Evolutionary conservation across 768 basidiomycete genomes (phyloP).

Genomic region (Amanita inopinata): DNA sequence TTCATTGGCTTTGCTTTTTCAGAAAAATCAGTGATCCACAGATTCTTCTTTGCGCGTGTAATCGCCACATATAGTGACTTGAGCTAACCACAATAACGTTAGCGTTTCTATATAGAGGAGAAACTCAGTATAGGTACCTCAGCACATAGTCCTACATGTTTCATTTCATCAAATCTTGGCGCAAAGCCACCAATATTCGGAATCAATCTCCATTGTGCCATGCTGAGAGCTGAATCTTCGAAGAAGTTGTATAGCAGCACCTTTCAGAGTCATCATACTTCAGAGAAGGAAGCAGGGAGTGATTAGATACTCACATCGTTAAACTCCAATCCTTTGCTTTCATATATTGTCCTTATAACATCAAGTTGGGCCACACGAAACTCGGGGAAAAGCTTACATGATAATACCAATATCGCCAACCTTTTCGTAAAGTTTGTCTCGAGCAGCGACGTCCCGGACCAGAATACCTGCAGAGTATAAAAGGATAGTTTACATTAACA

Average conservation of each 20-base stretch:
- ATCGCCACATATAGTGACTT: constrained; percentile 65
- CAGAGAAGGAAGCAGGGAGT: not conserved
- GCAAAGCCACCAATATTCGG: constrained; percentile 24
- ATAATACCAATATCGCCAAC: constrained; percentile 53
- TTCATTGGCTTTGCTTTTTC: constrained; percentile 46
- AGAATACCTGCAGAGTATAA: constrained; percentile 42
- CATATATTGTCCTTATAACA: constrained; percentile 38
- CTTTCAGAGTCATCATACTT: constrained; percentile 22
- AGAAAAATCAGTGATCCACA: constrained; percentile 64
- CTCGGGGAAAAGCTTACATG: constrained; percentile 29
- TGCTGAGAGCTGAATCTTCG: constrained; percentile 43
- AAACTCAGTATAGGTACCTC: constrained; percentile 31
- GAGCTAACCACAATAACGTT: constrained; percentile 27
- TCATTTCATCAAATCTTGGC: constrained; percentile 38
- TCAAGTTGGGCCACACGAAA: not conserved
- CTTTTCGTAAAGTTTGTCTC: constrained; percentile 34
- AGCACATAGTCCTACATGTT: constrained; percentile 45
- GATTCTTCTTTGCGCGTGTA: constrained; percentile 56
- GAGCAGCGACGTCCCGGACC: constrained; percentile 51
- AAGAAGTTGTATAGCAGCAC: constrained; percentile 73
- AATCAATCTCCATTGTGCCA: constrained; percentile 51
- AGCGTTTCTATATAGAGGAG: not conserved
- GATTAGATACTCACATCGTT: constrained; percentile 36
- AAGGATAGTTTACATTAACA: not conserved
- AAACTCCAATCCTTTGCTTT: constrained; percentile 62